These are phyloP conservation scores for Podosphaera leucotricha DNA, from an alignment of 2,329 filamentous ascomycete genomes.

Conservation along the genomic window DNA sequence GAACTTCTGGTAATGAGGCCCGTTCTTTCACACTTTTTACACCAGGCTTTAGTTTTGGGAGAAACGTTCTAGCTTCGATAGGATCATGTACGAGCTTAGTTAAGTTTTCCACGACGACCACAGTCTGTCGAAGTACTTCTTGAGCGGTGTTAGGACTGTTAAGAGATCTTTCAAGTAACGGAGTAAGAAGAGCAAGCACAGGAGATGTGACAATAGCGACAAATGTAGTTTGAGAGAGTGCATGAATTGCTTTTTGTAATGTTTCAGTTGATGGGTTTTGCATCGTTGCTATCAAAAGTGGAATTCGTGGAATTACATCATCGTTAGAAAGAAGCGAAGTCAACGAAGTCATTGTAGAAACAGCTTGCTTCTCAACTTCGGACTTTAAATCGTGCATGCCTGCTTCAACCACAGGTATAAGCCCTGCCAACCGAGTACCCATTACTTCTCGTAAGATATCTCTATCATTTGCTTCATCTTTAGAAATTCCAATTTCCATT, in stretches of 20 bases:
- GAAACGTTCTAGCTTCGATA: conserved; percentile 78
- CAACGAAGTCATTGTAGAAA: conserved; percentile 75
- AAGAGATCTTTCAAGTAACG: conserved; percentile 77
- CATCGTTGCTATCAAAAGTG: conserved; percentile 82
- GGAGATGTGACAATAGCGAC: conserved; percentile 90
- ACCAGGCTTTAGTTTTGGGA: conserved; percentile 85
- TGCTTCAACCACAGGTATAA: conserved; percentile 77
- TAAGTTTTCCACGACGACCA: conserved; percentile 91
- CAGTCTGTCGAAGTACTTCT: conserved; percentile 84
- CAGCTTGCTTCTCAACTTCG: conserved; percentile 73
- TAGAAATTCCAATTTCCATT: conserved; percentile 51
- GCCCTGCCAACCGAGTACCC: conserved; percentile 61
- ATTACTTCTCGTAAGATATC: conserved; percentile 76
- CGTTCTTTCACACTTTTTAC: conserved; percentile 71
- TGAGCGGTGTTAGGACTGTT: conserved; percentile 81
- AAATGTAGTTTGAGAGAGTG: conserved; percentile 93
- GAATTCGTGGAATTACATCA: conserved; percentile 79
- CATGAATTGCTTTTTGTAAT: conserved; percentile 88
- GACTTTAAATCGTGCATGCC: conserved; percentile 93
- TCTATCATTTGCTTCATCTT: conserved; percentile 69
- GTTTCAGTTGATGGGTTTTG: conserved; percentile 76
- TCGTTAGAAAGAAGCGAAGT: conserved; percentile 87
- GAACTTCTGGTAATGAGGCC: conserved; percentile 82
- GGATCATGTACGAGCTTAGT: conserved; percentile 95
- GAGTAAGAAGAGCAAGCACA: conserved; percentile 80